Evolutionary conservation across 2,329 filamentous ascomycete genomes (phyloP), one percentile per base, ranked within the genome.

Genomic region (Gremmenia infestans): DNA sequence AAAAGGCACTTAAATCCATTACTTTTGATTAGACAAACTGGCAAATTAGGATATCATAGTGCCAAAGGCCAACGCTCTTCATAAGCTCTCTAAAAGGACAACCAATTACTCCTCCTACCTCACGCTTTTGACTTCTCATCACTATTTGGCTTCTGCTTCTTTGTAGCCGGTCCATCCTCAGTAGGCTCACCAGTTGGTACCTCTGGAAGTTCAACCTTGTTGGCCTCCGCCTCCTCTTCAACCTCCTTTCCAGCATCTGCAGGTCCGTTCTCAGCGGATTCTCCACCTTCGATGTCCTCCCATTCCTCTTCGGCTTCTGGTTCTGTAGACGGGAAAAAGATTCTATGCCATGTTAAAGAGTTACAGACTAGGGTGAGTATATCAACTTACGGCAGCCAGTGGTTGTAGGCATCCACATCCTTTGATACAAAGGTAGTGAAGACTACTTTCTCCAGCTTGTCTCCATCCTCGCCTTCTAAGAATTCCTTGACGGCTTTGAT

Each of bases 391-490:
- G 92, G 89, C 11, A 96, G 72, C 37, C 78, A 73, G 23, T 80
- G 22, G 51, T 85, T 77, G 70, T 97, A 97, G 0, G 88, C 86
- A 40, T 75, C 72, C 57, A 88, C 82, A 65, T 97, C 92, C 72
- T 92, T 92, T 52, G 76, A 71, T 69, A 88, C 78, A 71, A 96
- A 97, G 15, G 86, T 89, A 67, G 92, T 92, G 73, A 97, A 96
- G 17, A 96, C 79, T 12, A 97, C 81, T 63, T 83, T 82, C 46
- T 90, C 82, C 32, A 97, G 71, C 64, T 77, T 80, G 22, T 67
- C 55, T 1, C 75, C 76, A 12, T 75, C 65, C 4, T 75, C 64
- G 4, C 72, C 68, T 17, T 78, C 76, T n/a, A 87, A 65, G 59
- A 83, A 86, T 37, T 73, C 68, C 53, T 79, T 77, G 9, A 86